phyloP scores from a whole-genome alignment of 2,329 filamentous ascomycete species.

The Periglandula ipomoeae region DNA sequence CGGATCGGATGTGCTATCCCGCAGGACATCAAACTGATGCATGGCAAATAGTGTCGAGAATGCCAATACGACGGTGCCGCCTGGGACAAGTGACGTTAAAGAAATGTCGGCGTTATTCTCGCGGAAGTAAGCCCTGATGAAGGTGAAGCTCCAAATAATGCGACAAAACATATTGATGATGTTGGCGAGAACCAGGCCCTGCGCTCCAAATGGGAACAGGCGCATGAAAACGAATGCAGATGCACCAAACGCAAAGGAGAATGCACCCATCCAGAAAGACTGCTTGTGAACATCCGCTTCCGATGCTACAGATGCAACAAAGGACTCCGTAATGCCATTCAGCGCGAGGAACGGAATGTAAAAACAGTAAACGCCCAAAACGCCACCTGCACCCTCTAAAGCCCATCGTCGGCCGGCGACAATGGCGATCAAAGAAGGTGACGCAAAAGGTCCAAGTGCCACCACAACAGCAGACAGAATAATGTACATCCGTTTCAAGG shows the following conservation, averaged over 20 bases:
- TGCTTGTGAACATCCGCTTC: slow-evolving; percentile 67
- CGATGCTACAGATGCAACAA: slow-evolving; percentile 79
- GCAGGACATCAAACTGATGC: slow-evolving; percentile 15
- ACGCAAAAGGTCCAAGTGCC: slow-evolving; percentile 64
- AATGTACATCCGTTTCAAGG: slow-evolving; percentile 63
- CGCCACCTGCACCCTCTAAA: slow-evolving; percentile 58
- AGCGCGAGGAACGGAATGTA: slow-evolving; percentile 88
- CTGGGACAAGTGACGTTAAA: slow-evolving; percentile 19
- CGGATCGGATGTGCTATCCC: slow-evolving; percentile 17
- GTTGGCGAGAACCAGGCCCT: slow-evolving; percentile 79
- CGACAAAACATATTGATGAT: slow-evolving; percentile 81
- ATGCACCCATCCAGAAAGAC: slow-evolving; percentile 73
- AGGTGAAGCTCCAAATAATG: slow-evolving; percentile 69
- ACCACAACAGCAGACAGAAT: slow-evolving; percentile 62
- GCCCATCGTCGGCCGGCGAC: slow-evolving; percentile 74
- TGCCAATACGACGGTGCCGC: slow-evolving; percentile 17
- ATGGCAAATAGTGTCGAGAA: slow-evolving; percentile 19
- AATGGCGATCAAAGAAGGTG: slow-evolving; percentile 62
- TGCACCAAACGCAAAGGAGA: slow-evolving; percentile 66
- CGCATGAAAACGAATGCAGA: slow-evolving; percentile 68
- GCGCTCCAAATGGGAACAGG: slow-evolving; percentile 61
- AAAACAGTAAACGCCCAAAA: slow-evolving; percentile 76
- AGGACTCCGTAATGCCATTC: slow-evolving; percentile 87
- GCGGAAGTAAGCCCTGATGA: slow-evolving; percentile 58
- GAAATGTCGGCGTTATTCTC: slow-evolving; percentile 28